Conservation (phyloP, 768 basidiomycete species). For the Termitomyces sp. region DNA sequence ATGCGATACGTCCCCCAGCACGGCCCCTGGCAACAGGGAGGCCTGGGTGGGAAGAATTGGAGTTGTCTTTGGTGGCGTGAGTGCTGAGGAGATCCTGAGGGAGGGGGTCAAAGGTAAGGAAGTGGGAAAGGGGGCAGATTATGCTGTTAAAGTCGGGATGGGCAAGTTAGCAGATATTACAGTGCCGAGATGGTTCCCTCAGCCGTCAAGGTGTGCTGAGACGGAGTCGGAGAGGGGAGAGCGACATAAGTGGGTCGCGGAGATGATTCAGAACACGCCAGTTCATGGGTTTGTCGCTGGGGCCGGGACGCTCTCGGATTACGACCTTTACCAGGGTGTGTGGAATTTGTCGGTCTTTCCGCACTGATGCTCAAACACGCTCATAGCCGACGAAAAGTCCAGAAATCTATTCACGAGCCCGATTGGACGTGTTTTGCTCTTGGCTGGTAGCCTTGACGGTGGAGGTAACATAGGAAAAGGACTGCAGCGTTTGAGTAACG, state of each 20-base stretch:
- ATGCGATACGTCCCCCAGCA: conserved; percentile 41
- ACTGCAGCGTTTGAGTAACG: conserved; percentile 25
- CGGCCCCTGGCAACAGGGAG: conserved; percentile 37
- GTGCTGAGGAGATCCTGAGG: conserved; percentile 2
- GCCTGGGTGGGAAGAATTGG: conserved; percentile 44
- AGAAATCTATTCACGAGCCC: conserved; percentile 20
- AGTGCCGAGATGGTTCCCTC: conserved; percentile 44
- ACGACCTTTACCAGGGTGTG: conserved; percentile 28
- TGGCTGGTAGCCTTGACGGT: conserved; percentile 44
- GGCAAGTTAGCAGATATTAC: conserved; percentile 33
- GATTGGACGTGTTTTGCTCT: conserved; percentile 30
- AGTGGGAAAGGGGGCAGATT: conserved; percentile 14
- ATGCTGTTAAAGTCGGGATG: conserved; percentile 34
- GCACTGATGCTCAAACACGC: neutral
- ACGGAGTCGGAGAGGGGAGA: conserved; percentile 10
- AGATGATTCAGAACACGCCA: conserved; percentile 33
- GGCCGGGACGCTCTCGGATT: conserved; percentile 38
- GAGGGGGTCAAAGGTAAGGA: conserved; percentile 9
- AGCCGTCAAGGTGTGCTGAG: conserved; percentile 24
- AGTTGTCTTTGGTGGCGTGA: conserved; percentile 23
- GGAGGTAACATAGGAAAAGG: conserved; percentile 38
- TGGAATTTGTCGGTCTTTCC: neutral
- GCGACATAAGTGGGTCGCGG: conserved; percentile 21
- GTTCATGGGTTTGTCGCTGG: conserved; percentile 40
- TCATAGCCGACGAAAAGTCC: conserved; percentile 5